Conservation (phyloP, 208 protist species). For the Trypanosoma avium region DNA sequence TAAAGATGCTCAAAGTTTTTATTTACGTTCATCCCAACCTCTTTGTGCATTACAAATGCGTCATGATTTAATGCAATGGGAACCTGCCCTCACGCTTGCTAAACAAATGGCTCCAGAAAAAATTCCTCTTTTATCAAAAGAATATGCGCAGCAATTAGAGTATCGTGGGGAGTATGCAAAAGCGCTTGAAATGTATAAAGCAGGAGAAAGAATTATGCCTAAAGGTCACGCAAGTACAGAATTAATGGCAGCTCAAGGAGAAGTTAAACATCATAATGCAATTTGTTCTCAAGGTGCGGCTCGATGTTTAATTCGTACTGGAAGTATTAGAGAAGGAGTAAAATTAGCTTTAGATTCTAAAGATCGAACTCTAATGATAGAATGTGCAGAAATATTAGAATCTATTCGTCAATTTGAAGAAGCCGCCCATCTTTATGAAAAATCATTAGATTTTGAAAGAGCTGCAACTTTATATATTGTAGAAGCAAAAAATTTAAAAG, state of each 20-base stretch:
- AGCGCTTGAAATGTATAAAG: conserved; percentile 89
- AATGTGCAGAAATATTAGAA: conserved; percentile 95
- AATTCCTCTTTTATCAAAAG: conserved; percentile 90
- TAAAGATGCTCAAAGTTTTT: conserved; percentile 92
- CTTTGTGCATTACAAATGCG: conserved; percentile 96
- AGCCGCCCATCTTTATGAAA: conserved; percentile 94
- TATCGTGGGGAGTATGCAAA: conserved; percentile 93
- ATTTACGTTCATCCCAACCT: conserved; percentile 90
- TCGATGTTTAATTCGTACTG: conserved; percentile 87
- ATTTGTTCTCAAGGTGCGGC: conserved; percentile 85
- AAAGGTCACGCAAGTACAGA: conserved; percentile 81
- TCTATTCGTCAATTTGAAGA: conserved; percentile 91
- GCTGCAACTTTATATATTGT: conserved; percentile 95
- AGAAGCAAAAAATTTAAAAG: conserved; percentile 90
- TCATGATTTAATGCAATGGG: conserved; percentile 97
- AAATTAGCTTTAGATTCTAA: conserved; percentile 78
- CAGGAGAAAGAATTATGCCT: conserved; percentile 55
- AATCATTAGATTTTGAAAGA: conserved; percentile 87
- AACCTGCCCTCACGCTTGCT: conserved; percentile 92
- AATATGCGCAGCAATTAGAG: conserved; percentile 96
- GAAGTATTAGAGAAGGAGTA: conserved; percentile 83
- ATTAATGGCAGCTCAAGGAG: conserved; percentile 61
- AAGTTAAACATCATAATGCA: conserved; percentile 80
- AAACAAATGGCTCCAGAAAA: conserved; percentile 88
- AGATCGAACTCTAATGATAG: conserved; percentile 61